These are phyloP conservation scores for Starmerella stigmatis DNA, from an alignment of 805 yeast genomes.

Conservation along the genomic window DNA sequence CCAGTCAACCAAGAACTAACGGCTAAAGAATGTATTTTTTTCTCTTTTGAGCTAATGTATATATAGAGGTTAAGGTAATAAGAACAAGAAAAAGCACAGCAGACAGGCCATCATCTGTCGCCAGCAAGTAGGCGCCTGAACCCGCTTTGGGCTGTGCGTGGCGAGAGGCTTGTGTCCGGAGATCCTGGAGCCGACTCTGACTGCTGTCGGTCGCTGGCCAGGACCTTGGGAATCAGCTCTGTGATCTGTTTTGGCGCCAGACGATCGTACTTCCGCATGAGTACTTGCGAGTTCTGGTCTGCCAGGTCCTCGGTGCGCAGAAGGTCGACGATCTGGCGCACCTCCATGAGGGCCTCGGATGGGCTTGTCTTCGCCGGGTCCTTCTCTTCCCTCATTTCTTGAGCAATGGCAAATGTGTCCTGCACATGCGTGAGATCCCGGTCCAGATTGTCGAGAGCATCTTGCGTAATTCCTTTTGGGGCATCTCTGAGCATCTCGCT, in stretches of 20 bases:
- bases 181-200: constrained; percentile 15
- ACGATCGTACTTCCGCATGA: constrained; percentile 62
- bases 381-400: constrained; percentile 28
- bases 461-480: constrained; percentile 44
- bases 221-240: constrained; percentile 18
- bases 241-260: constrained; percentile 56
- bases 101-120: constrained; percentile 4
- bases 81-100: not conserved
- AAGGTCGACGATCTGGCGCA: constrained; percentile 69
- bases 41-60: too few species aligned
- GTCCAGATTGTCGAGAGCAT: constrained; percentile 62
- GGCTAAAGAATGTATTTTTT: not conserved
- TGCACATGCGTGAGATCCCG: constrained; percentile 72
- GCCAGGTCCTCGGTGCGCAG: constrained; percentile 48
- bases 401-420: too few species aligned
- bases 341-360: constrained; percentile 63
- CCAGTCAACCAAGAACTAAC: not conserved
- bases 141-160: constrained; percentile 17
- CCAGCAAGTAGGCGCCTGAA: constrained; percentile 23
- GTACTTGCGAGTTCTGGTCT: constrained; percentile 43
- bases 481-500: constrained; percentile 47
- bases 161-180: constrained; percentile 19
- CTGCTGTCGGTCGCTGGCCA: not conserved
- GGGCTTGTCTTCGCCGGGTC: constrained; percentile 29
- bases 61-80: not conserved